Base-by-base conservation (phyloP, 2,329 filamentous ascomycete species). In the Diaporthe citrichinensis region DNA sequence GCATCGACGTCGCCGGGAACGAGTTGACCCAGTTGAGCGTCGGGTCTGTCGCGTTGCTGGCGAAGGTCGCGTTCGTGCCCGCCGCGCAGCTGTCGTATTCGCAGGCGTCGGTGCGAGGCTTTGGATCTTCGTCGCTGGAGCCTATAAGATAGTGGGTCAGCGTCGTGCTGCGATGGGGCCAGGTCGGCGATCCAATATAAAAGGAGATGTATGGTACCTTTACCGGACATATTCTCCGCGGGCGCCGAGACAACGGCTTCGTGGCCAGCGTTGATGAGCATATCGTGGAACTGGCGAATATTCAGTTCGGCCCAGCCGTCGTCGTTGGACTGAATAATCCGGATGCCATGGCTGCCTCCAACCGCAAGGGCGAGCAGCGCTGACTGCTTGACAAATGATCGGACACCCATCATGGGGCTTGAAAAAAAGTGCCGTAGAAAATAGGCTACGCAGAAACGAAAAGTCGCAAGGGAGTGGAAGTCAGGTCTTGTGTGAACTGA, bases 261-360 rank as follows among this genome's bases (percentile, higher is more conserved):
- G 78, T 94, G 89, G 0, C 90, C 91, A 2, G 89, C 87, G 1
- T 82, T 82, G 17, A 83, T 87, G 57, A 94, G 83, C 15, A 87
- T 85, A 71, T 90, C 83, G 82, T 92, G 90, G 68, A 94, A 85
- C 0, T 87, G 86, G 25, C 93, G 89, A 69, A 92, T 84, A 80
- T 94, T 93, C 57, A 88, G 88, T 84, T 94, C 93, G 6, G 92
- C 92, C 93, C 93, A 94, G 55, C 93, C 93, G 80, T 94, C 93
- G 78, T 94, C 93, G 82, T 94, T 94, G 78, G 89, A 89, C 74
- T 92, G 90, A 72, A 94, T 81, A 79, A 93, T 90, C 78, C 91
- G 72, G 6, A 71, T 41, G 9, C 67, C 75, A 49, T 72, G 44
- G 59, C 58, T 65, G 44, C 34, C 69, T 41, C 59, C 73, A 3